phyloP scores from a whole-genome alignment of 768 basidiomycete genomes.

The Suillus paluster region DNA sequence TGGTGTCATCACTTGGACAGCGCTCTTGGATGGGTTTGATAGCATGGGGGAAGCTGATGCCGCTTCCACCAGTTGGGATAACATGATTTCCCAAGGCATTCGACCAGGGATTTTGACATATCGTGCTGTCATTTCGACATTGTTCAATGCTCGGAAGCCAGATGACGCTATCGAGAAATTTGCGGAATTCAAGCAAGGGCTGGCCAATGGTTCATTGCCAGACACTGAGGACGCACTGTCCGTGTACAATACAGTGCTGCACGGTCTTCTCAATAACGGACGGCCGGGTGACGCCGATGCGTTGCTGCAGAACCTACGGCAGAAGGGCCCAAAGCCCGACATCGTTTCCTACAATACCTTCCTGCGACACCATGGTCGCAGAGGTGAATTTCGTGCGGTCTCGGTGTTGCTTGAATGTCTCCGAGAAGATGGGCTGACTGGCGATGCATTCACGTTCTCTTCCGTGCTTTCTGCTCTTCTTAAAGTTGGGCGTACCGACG shows the following conservation, averaged over 20 bases:
- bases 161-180: conserved; percentile 59
- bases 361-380: conserved; percentile 66
- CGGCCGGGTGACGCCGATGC: conserved; percentile 44
- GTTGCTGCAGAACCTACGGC: conserved; percentile 50
- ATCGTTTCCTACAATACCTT: conserved; percentile 83
- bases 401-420: conserved; percentile 62
- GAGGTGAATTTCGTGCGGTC: conserved; percentile 64
- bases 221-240: conserved; percentile 38
- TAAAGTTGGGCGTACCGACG: conserved; percentile 67
- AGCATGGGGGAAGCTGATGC: conserved; percentile 53
- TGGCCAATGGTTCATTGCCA: conserved; percentile 22
- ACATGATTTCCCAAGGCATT: conserved; percentile 61
- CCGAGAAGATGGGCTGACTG: conserved; percentile 53
- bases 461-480: conserved; percentile 82
- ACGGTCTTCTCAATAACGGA: conserved; percentile 59
- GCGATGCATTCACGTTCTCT: conserved; percentile 88
- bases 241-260: conserved; percentile 78
- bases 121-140: conserved; percentile 67
- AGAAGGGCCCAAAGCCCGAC: conserved; percentile 64
- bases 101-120: conserved; percentile 67
- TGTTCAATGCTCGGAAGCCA: conserved; percentile 54
- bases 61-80: conserved; percentile 63
- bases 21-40: conserved; percentile 67
- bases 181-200: conserved; percentile 46
- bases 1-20: conserved; percentile 69